Base-by-base conservation (phyloP, 2,329 filamentous ascomycete genomes). In the Trichoderma sp. region DNA sequence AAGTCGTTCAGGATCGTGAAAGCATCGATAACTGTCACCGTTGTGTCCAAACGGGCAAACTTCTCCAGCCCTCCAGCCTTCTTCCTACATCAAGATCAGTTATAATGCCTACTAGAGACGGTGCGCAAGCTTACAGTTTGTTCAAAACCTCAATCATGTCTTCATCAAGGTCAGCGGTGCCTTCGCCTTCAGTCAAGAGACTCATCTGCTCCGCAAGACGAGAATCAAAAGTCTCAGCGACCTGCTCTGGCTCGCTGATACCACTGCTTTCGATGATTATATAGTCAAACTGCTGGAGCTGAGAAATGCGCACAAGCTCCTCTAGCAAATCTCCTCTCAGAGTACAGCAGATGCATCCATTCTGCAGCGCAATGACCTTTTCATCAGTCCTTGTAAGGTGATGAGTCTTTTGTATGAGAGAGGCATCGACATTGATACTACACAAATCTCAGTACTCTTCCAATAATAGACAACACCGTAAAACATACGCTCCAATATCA, bases 281-380 rank as follows among this genome's bases (percentile, higher is more conserved):
- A 74, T 92, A 92, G 74, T 92, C 89, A 42, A 92, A 89, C 59
- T 84, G 80, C 19, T 87, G 83, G 1, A 87, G 82, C 73, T 89
- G 85, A 0, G 89, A 75, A 1, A 92, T 80, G 1, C 84, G 84
- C 0, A 89, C 89, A 0, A 92, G 83, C 74, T 92, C 90, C 68
- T 90, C 86, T 0, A 93, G 83, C 1, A 92, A 78, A 67, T 92
- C 90, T 1, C 90, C 89, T 4, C 90, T 87, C 0, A 92, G 81
- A 0, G 90, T 92, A 72, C 90, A 93, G 80, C 90, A 93, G 72
- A 93, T 93, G 71, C 90, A 92, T 10, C 90, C 89, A 70, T 91
- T 92, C 73, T 91, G 88, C 65, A 92, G 82, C 10, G 88, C 85
- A 17, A 91, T 86, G 35, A 91, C 82, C 70, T 90, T 89, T 70